Base-by-base conservation (phyloP, 192 early-diverging fungal genomes). In the Gamsiella multidivaricata region DNA sequence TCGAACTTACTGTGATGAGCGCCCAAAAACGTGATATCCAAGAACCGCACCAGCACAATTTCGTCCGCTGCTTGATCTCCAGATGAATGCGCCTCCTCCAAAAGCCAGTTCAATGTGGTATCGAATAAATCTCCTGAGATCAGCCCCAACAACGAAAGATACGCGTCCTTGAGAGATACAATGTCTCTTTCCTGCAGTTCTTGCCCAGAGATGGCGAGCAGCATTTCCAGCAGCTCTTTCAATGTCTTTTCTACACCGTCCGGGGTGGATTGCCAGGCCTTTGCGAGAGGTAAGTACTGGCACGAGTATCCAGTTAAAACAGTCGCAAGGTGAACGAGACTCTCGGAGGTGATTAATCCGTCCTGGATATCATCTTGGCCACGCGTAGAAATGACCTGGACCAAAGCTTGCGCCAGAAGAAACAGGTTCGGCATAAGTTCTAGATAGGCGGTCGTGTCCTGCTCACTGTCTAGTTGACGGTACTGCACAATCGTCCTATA, bases 241-340 rank as follows among this genome's bases (percentile, higher is more conserved):
- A 68, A 36, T 23, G 51, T 32, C 11, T 26, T 41, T 6, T 64
- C 39, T 5, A 39, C 42, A 29, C 31, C 28, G 17, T 39, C 28
- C 0, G n/a, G n/a, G n/a, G 14, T 18, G 9, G 52, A 29, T 11
- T 45, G 7, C 72, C 72, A 76, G 0, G 64, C 41, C 18, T 56
- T 33, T 3, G 74, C 58, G 0, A 53, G 31, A 0, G 74, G 60
- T 20, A 78, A 17, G 26, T 78, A 78, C 39, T 78, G 65, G 33
- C 74, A 78, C 18, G 74, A 68, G 18, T 78, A 78, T 5, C 43
- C 61, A 3, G 74, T 64, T 66, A 78, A 53, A 5, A 78, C 26
- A 10, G 74, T 54, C 12, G 54, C 39, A 3, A 78, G 28, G 31
- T 69, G 74, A 0, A 37, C n/a, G 6, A 62, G 22, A 7, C 29